Evolutionary conservation across 345 rosid species (phyloP), one percentile per base, ranked within the genome.

Genomic region (Orychophragmus violaceus): DNA sequence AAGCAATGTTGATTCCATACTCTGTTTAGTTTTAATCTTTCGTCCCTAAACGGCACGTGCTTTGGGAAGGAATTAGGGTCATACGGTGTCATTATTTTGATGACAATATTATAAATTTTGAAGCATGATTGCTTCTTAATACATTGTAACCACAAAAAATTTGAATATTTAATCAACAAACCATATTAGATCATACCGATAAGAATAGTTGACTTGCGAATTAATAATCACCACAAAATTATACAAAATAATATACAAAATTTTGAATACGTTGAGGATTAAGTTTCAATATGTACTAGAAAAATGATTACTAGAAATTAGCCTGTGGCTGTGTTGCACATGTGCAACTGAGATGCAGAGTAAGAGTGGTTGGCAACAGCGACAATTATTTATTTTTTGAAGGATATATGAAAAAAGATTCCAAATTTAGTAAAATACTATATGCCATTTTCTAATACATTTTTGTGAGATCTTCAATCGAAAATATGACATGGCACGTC

Each of bases 1-100:
- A 73, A 73, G 77, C 77, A 73, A 66, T 66, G 77, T 66, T 73
- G 72, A 73, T 73, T 42, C 77, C 66, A 64, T 49, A 8, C 54
- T 59, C 33, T 39, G 44, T 16, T 52, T 33, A n/a, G 41, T 58
- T 64, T 58, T 64, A 46, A 71, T 64, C 19, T 35, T 56, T 23
- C 29, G 5, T 52, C 21, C 5, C 52, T 19, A 23, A 62, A 44
- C 28, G 58, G 39, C 69, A 71, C 69, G 75, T 62, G 64, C 30
- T 35, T 24, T 71, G 29, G 3, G 44, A 42, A 53, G n/a, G 46
- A 56, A 23, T 71, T 70, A 24, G 52, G 12, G 14, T 46, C 27
- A 46, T 46, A 46, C 21, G 37, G 65, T 56, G 70, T 71, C 35
- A 27, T 56, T 56, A 56, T 64, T 14, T 45, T 27, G 24, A 44